phyloP scores from a whole-genome alignment of 306 rosid species.

The Rosa multiflora region DNA sequence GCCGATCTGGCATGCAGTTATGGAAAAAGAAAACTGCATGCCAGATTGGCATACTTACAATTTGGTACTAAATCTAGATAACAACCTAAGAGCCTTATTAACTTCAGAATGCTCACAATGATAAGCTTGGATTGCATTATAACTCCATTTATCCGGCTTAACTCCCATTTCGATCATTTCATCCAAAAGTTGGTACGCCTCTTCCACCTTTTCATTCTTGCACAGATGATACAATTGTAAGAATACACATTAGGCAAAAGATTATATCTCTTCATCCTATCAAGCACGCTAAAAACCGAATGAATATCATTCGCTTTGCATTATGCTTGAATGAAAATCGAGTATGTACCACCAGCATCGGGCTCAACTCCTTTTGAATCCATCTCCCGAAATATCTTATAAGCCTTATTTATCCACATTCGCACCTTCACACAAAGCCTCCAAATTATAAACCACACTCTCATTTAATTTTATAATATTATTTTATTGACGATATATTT shows the following conservation, averaged over 20 bases:
- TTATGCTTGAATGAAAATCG: slow-evolving; percentile 65
- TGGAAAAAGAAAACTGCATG: neutral
- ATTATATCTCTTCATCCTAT: slow-evolving; percentile 55
- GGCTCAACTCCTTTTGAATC: slow-evolving; percentile 47
- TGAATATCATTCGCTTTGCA: slow-evolving; percentile 64
- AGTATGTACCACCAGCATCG: slow-evolving; percentile 61
- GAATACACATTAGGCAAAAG: slow-evolving; percentile 70
- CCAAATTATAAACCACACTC: slow-evolving; percentile 26
- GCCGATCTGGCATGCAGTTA: slow-evolving; percentile 63
- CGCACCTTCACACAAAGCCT: slow-evolving; percentile 73
- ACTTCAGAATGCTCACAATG: slow-evolving; percentile 87
- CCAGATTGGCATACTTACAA: no score
- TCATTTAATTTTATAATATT: no score
- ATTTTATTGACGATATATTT: no score
- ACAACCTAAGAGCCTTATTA: slow-evolving; percentile 59
- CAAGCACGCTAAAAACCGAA: slow-evolving; percentile 67
- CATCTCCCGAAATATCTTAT: slow-evolving; percentile 51
- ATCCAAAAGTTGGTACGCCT: slow-evolving; percentile 80
- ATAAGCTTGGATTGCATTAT: slow-evolving; percentile 75
- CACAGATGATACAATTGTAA: slow-evolving; percentile 74
- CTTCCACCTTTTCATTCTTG: slow-evolving; percentile 70
- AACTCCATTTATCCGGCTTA: slow-evolving; percentile 80
- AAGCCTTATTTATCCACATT: slow-evolving; percentile 52
- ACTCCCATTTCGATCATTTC: slow-evolving; percentile 75
- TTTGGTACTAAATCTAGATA: slow-evolving; percentile 25